Base-by-base conservation (phyloP, 371 early-diverging fungal species). In the Mucor circinelloides region DNA sequence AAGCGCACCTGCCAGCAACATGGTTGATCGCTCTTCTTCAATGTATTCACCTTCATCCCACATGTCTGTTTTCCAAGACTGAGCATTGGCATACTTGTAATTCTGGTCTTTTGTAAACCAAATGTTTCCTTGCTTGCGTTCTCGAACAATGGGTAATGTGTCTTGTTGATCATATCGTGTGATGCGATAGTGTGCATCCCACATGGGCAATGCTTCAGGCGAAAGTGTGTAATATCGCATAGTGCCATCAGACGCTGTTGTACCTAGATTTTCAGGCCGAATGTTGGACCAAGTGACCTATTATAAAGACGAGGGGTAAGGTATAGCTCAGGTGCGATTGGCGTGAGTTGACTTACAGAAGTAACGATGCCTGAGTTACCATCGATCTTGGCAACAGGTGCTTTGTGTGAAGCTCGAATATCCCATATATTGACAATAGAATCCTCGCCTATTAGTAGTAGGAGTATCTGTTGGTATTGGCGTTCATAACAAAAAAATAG, bases 351-450 rank as follows among this genome's bases (percentile, higher is more conserved):
- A 27, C 63, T 67, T 81, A 85, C 84, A 21, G 86, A 79, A 25
- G 73, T 74, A 17, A 90, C 74, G 4, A 71, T 60, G 34, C 80
- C 77, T 40, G 73, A 75, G 64, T 89, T 87, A 0, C 87, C 89
- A 61, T 85, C 81, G 19, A 91, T 81, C 30, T 84, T 79, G 13
- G 77, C 88, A 0, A 84, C 84, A 0, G 88, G 87, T 3, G 72
- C 71, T 58, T 76, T 76, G n/a, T 70, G 65, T 32, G 80, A 86
- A 2, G 73, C 48, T 17, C 95, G 77, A 46, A 94, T 69, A 73
- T 94, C 95, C 94, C 94, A 94, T 6, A 94, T 73, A 31, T 89
- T 87, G 7, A 88, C 90, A 0, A 80, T 70, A 0, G 87, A 83
- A 67, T 87, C 90, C 44, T 89, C 91, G 7, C 68, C 68, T 68